Evolutionary conservation across 164 flowering plant species (phyloP).

Genomic region (Chimonanthus salicifolius): DNA sequence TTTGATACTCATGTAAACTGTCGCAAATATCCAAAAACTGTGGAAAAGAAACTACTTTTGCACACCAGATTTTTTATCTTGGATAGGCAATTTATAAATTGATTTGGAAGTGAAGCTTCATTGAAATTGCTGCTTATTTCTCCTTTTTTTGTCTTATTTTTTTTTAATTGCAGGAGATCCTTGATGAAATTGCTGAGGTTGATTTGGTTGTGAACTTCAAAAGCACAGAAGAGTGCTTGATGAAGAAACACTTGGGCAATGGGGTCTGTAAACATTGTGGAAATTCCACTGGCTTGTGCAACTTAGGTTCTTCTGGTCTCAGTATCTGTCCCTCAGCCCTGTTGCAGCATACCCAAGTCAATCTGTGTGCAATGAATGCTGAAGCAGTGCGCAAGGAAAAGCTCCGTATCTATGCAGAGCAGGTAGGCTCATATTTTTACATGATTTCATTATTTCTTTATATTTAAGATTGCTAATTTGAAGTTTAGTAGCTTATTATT

Average conservation of each 20-base stretch:
- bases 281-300: conserved; percentile 18
- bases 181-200: conserved; percentile 51
- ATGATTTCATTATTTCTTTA: not conserved
- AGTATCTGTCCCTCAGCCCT: not conserved
- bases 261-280: conserved; percentile 28
- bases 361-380: conserved; percentile 3
- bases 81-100: too few relatives aligned
- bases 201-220: conserved; percentile 62
- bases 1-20: too few relatives aligned
- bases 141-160: not conserved
- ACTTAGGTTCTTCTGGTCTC: conserved; percentile 11
- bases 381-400: conserved; percentile 21
- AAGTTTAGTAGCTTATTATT: too few relatives aligned
- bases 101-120: too few relatives aligned
- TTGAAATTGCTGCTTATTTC: too few relatives aligned
- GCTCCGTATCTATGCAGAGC: conserved; percentile 30
- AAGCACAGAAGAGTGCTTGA: conserved; percentile 33
- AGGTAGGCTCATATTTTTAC: conserved; percentile 26
- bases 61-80: too few relatives aligned
- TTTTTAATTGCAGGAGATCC: conserved; percentile 39
- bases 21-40: too few relatives aligned
- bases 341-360: conserved; percentile 7
- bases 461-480: too few relatives aligned
- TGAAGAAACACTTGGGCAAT: conserved; percentile 21
- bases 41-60: too few relatives aligned